Evolutionary conservation across 768 basidiomycete species (phyloP).

Genomic region (Porphyrellus cyaneotinctus): DNA sequence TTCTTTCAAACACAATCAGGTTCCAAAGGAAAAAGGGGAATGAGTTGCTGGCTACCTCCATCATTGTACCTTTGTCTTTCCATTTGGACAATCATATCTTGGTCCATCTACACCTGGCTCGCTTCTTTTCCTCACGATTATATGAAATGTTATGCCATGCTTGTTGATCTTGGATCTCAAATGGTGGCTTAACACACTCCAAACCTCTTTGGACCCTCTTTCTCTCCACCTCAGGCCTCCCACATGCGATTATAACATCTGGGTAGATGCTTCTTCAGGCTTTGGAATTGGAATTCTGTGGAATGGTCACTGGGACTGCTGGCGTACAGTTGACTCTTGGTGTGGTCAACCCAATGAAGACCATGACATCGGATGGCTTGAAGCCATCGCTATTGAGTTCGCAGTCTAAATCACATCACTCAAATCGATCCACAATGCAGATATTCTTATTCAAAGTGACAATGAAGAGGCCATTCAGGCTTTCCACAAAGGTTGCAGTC

Average conservation of each 20-base stretch:
- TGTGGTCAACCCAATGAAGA: background rate
- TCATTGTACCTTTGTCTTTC: background rate
- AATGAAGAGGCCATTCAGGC: background rate
- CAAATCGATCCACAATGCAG: background rate
- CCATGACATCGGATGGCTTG: background rate
- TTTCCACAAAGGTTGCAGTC: background rate
- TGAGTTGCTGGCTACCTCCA: background rate
- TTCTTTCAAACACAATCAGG: background rate
- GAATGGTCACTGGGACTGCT: background rate
- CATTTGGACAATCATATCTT: background rate
- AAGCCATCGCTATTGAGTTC: background rate
- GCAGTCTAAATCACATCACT: background rate
- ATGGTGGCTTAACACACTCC: background rate
- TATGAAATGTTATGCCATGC: background rate
- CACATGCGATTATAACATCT: background rate
- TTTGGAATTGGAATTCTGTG: background rate
- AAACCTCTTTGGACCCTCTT: background rate
- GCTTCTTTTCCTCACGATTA: background rate
- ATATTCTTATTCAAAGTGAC: background rate
- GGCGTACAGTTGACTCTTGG: background rate
- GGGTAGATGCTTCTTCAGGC: background rate
- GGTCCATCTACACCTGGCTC: background rate
- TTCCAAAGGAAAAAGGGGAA: background rate
- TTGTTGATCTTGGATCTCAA: background rate
- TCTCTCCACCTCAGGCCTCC: background rate